Percentiles rank a stretch among this genome's conserved stretches.
Conservation (phyloP, 2,329 filamentous ascomycete genomes). For the Geosmithia putterillii region DNA sequence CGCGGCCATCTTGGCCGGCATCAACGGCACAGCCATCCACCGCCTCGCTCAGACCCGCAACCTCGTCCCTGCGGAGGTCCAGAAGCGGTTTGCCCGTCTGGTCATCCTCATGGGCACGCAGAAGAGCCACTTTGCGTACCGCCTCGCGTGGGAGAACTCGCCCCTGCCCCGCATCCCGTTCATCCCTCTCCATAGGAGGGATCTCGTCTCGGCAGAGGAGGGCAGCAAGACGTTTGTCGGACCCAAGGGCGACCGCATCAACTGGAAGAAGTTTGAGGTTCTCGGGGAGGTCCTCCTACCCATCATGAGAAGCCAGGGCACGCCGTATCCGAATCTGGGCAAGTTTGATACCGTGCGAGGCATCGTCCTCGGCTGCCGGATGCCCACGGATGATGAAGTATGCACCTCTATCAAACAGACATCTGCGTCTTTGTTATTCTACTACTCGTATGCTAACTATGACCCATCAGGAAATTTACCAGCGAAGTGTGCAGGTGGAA, state of each 20-base stretch:
- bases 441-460: background rate
- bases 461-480: conserved; percentile 47
- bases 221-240: conserved; percentile 85
- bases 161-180: conserved; percentile 85
- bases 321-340: conserved; percentile 61
- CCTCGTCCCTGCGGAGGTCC: conserved; percentile 56
- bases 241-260: conserved; percentile 61
- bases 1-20: conserved; percentile 84
- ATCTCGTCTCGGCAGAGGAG: conserved; percentile 84
- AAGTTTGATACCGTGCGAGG: conserved; percentile 60
- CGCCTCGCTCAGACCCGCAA: conserved; percentile 70
- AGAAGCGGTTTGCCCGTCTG: conserved; percentile 78
- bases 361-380: conserved; percentile 68
- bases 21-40: conserved; percentile 79
- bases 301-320: conserved; percentile 83
- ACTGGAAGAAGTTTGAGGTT: conserved; percentile 98
- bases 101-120: conserved; percentile 88
- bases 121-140: conserved; percentile 87
- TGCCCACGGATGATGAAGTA: conserved; percentile 82
- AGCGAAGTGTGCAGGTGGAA: conserved; percentile 48
- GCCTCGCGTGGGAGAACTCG: conserved; percentile 95
- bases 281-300: conserved; percentile 84
- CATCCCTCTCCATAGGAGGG: conserved; percentile 76
- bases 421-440: background rate
- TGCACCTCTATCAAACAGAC: conserved; percentile 14